Conservation (phyloP, 2,329 filamentous ascomycete species). For the Trichoderma hamatum region DNA sequence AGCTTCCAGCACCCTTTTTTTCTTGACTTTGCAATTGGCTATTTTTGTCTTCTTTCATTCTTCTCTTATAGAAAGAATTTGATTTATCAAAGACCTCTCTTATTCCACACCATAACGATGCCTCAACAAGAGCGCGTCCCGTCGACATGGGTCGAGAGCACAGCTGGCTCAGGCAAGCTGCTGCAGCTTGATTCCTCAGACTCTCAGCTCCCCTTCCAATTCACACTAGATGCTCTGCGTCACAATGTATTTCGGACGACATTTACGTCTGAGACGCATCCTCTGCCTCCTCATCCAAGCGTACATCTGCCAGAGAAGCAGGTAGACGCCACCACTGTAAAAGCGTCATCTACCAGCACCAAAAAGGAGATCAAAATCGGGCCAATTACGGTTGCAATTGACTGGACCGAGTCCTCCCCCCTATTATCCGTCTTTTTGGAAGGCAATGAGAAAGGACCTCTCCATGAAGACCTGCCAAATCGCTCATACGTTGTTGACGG, state of each 20-base stretch:
- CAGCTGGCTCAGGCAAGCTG: slow-evolving; percentile 29
- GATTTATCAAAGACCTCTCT: background rate
- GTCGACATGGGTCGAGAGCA: slow-evolving; percentile 36
- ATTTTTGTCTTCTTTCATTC: background rate
- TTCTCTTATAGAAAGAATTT: background rate
- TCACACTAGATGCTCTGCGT: slow-evolving; percentile 64
- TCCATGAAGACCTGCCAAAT: slow-evolving; percentile 65
- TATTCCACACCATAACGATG: slow-evolving; percentile 21
- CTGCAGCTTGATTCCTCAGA: slow-evolving; percentile 34
- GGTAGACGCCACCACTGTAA: slow-evolving; percentile 33
- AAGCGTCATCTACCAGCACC: slow-evolving; percentile 32
- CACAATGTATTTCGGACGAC: slow-evolving; percentile 69
- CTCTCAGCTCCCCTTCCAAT: slow-evolving; percentile 50
- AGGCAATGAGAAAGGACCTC: slow-evolving; percentile 46
- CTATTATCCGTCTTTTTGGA: slow-evolving; percentile 58
- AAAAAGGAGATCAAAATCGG: slow-evolving; percentile 51
- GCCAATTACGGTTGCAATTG: slow-evolving; percentile 56
- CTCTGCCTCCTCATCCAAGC: slow-evolving; percentile 67
- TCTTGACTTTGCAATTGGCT: background rate
- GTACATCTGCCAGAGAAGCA: slow-evolving; percentile 47
- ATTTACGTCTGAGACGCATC: slow-evolving; percentile 64
- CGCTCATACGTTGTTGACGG: slow-evolving; percentile 68
- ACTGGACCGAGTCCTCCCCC: slow-evolving; percentile 59
- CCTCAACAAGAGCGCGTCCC: slow-evolving; percentile 39
- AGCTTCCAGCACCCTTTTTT: background rate